Evolutionary conservation across 352 stramenopile species (phyloP), one percentile per base, ranked within the genome.

Genomic region (Phytophthora rubi): DNA sequence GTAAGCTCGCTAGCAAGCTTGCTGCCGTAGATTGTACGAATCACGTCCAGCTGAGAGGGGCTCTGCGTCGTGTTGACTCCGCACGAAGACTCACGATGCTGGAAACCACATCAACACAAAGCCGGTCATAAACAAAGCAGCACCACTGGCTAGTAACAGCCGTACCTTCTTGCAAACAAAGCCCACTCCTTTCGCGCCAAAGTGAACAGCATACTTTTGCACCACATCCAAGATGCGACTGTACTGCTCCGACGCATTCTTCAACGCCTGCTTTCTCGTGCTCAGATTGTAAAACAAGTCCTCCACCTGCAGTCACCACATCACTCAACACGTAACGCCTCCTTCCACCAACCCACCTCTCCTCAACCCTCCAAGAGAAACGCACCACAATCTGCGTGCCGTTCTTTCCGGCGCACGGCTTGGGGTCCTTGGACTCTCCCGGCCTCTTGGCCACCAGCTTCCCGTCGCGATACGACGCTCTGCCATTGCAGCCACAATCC

Each of bases 241-340:
- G 74, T 99, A 99, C 75, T 99, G 97, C 68, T 99, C 97, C 2
- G 83, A 89, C 42, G 83, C 75, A 70, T 97, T 98, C 62, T 97
- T 97, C 35, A 99, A 89, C 33, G 95, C 95, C 51, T 97, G 83
- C 59, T 92, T 87, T 26, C 98, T 85, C 57, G 97, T 98, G 26
- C 88, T 92, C 44, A 99, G 85, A 73, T 99, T 99, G 82, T 99
- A 99, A 83, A 99, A 99, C 45, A 99, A 82, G 77, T 99, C 98
- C 58, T 99, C 92, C 8, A 98, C 92, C 88, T 93, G 32, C 9
- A 65, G 35, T 44, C n/a, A 28, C 15, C 18, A 33, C 45, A 62
- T 5, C 53, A 10, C 47, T 39, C 2, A 10, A 28, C 28, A 35
- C 12, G 47, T 42, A 45, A 30, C 4, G 28, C 51, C 10, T n/a